Evolutionary conservation across 805 yeast genomes (phyloP), one percentile per base, ranked within the genome.

Genomic region (Saturnispora serradocipensis): DNA sequence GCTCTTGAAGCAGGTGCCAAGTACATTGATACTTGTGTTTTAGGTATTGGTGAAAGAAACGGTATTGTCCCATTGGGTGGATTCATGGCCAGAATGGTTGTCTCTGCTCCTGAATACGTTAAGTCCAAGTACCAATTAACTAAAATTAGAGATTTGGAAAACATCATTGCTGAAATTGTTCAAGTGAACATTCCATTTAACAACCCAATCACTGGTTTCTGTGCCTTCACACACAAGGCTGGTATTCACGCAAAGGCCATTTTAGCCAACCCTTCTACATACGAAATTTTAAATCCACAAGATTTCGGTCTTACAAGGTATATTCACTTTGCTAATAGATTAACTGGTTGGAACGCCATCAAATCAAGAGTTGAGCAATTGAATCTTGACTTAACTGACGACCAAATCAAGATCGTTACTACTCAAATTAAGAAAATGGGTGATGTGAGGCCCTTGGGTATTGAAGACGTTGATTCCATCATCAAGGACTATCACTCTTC

Each of bases 311-410:
- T 78, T 59, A 74, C 81, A n/a, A 73, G 83, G 61, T 78, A 78
- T 61, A 78, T 78, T 55, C 82, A 78, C 62, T 78, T 78, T 58
- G 82, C 82, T 55, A 77, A 77, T 68, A 70, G 82, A 62, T 71
- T 78, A 62, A 78, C 83, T 13, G 83, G 83, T 35, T 78, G 83
- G 83, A 78, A 77, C 61, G 83, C 82, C 36, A 78, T 78, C 66
- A 78, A 78, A 63, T 72, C 80, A 36, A 72, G 83, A 67, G 82
- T 78, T 49, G 82, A 78, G 61, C 82, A 78, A 60, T 71, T 78
- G 68, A 78, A 78, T 61, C 69, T 78, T 67, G 67, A 75, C 58
- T 68, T 78, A 62, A 69, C 78, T 44, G 83, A 78, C 61, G 80
- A 75, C 53, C 82, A 78, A 67, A 71, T 77, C 62, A 78, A 78